Conservation (phyloP, 352 stramenopile species). For the Pythium graminicola region DNA sequence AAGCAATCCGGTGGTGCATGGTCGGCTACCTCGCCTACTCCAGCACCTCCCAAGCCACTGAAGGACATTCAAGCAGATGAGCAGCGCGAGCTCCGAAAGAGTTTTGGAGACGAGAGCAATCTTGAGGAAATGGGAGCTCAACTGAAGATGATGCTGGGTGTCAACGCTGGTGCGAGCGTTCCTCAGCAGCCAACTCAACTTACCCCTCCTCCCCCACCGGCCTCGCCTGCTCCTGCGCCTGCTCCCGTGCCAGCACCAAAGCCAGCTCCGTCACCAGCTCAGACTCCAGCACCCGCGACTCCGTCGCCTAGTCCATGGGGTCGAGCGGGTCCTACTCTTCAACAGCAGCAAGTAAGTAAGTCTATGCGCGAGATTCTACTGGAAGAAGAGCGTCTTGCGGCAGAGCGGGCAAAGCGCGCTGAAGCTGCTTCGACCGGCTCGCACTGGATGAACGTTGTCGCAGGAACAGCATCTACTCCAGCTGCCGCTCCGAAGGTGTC, state of each 20-base stretch:
- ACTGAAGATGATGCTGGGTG: conserved; percentile 86
- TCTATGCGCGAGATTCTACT: conserved; percentile 78
- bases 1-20: conserved; percentile 34
- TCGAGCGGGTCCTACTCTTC: conserved; percentile 24
- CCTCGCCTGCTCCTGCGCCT: background rate
- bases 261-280: background rate
- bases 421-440: conserved; percentile 37
- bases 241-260: conserved; percentile 3
- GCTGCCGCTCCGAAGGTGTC: conserved; percentile 45
- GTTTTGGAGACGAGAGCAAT: conserved; percentile 40
- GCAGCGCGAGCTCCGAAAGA: conserved; percentile 55
- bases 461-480: conserved; percentile 47
- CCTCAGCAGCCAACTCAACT: background rate
- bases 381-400: conserved; percentile 74
- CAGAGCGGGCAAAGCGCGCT: conserved; percentile 48
- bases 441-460: conserved; percentile 84
- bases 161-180: conserved; percentile 26
- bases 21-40: conserved; percentile 23
- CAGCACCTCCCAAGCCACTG: conserved; percentile 35
- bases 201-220: background rate
- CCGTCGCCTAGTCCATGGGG: conserved; percentile 46
- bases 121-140: conserved; percentile 78
- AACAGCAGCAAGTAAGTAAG: conserved; percentile 32
- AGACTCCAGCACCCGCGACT: conserved; percentile 17
- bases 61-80: conserved; percentile 83